Conservation (phyloP, 495 filamentous ascomycete genomes). For the Xylaria grammica region DNA sequence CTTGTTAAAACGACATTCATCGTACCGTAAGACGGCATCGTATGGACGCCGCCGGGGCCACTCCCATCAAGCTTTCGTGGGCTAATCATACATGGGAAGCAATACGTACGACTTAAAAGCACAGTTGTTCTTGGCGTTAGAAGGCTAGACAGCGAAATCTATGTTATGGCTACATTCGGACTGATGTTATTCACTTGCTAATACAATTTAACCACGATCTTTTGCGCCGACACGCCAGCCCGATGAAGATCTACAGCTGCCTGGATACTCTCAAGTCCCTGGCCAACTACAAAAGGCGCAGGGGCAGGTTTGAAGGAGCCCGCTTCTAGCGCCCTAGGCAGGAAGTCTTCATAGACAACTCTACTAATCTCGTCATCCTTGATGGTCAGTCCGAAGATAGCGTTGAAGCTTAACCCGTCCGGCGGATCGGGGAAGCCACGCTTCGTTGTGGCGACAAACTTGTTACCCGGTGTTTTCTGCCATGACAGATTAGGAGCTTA, state of each 20-base stretch:
- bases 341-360: conserved; percentile 12
- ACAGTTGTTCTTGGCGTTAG: too few relatives aligned
- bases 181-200: too few relatives aligned
- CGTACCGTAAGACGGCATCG: background rate
- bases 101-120: too few relatives aligned
- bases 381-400: background rate
- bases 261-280: conserved; percentile 21
- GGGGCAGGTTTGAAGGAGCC: conserved; percentile 10
- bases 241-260: conserved; percentile 21
- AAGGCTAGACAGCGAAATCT: too few relatives aligned
- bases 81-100: too few relatives aligned
- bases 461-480: conserved; percentile 4
- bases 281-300: conserved; percentile 15
- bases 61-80: too few relatives aligned
- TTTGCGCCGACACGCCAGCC: conserved; percentile 45
- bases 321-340: conserved; percentile 19
- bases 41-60: background rate
- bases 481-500: conserved; percentile 9
- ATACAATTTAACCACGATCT: conserved; percentile 40
- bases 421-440: background rate
- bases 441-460: conserved; percentile 19
- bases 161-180: too few relatives aligned
- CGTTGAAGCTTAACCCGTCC: background rate
- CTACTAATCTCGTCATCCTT: background rate
- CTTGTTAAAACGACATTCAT: too few relatives aligned